Conservation (phyloP, 1,139 yeast species). For the Taphrina deformans region DNA sequence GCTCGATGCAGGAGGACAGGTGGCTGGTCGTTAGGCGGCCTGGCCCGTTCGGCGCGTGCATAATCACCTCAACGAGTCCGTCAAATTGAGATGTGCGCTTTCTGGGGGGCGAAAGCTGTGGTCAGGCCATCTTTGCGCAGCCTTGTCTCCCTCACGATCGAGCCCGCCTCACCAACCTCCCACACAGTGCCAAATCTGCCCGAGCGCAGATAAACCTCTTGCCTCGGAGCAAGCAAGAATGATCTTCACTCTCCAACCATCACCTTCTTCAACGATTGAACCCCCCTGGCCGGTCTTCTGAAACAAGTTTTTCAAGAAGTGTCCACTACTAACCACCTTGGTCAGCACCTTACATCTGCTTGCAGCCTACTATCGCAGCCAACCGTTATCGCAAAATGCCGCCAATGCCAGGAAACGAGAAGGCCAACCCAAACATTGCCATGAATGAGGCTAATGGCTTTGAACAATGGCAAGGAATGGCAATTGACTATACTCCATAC, state of each 20-base stretch:
- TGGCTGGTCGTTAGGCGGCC: neutral
- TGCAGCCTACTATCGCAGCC: too few relatives aligned
- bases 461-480: slow-evolving; percentile 32
- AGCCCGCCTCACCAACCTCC: neutral
- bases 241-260: too few relatives aligned
- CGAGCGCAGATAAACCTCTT: neutral
- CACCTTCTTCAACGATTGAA: too few relatives aligned
- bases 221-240: neutral
- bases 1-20: neutral
- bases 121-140: neutral
- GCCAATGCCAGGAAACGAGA: slow-evolving; percentile 28
- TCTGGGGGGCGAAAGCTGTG: neutral
- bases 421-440: slow-evolving; percentile 33
- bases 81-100: neutral
- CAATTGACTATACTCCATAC: slow-evolving; percentile 13
- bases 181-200: neutral
- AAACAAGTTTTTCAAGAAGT: too few relatives aligned
- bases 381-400: too few relatives aligned
- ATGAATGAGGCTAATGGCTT: slow-evolving; percentile 32
- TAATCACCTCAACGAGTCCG: neutral
- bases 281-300: too few relatives aligned
- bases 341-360: too few relatives aligned
- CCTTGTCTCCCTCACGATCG: neutral
- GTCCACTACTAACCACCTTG: too few relatives aligned
- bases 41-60: neutral